Percentiles rank a stretch among this genome's conserved stretches.
Conservation (phyloP, 225 moss, liverwort and hornwort genomes). For the Sphagnum contortum region DNA sequence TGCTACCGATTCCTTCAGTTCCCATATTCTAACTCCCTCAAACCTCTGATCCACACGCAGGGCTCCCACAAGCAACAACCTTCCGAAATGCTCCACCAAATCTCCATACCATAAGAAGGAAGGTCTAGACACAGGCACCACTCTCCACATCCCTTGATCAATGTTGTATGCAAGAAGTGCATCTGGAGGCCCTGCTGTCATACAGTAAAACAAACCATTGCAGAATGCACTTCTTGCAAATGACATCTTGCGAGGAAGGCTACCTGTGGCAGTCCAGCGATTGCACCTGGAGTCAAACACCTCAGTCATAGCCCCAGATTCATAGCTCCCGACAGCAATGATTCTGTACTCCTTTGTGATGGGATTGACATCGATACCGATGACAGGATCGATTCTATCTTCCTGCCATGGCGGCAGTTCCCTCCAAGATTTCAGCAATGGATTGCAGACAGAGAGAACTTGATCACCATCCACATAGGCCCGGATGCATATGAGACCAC, state of each 20-base stretch:
- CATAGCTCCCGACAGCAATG: constrained; percentile 53
- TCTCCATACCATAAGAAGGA: constrained; percentile 50
- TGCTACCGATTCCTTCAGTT: constrained; percentile 25
- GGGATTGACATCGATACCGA: constrained; percentile 36
- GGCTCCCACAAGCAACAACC: constrained; percentile 33
- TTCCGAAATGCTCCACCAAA: constrained; percentile 33
- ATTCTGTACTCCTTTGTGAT: constrained; percentile 31
- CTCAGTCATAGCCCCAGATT: constrained; percentile 51
- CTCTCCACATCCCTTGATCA: constrained; percentile 30
- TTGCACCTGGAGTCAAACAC: constrained; percentile 38
- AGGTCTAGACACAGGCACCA: constrained; percentile 38
- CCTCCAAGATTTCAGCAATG: constrained; percentile 44
- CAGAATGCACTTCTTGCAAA: constrained; percentile 50
- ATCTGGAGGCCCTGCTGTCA: constrained; percentile 55
- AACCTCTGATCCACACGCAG: constrained; percentile 44
- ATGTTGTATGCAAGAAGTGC: constrained; percentile 44
- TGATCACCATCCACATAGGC: constrained; percentile 53
- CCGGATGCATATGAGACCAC: constrained; percentile 45
- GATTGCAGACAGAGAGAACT: constrained; percentile 52
- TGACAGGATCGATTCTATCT: constrained; percentile 52
- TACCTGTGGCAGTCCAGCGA: constrained; percentile 30
- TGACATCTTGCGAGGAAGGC: constrained; percentile 53
- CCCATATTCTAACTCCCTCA: constrained; percentile 54
- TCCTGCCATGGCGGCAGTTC: constrained; percentile 50
- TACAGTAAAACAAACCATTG: constrained; percentile 43